Base-by-base conservation (phyloP, 176 grass and related monocot genomes). In the Eleusine coracana region DNA sequence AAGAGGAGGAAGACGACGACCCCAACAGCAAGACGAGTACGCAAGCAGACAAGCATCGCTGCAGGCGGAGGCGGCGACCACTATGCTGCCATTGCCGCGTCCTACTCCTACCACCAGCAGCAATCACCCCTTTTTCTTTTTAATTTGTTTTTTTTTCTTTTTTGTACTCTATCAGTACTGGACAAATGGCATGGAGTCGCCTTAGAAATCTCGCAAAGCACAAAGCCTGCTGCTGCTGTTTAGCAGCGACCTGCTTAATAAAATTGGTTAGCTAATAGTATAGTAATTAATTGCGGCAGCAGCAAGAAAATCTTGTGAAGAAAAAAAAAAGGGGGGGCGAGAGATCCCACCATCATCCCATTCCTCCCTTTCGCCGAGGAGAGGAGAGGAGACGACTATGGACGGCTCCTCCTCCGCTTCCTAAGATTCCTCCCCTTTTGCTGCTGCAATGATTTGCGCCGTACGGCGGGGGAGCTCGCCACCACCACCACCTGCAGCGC, bases 401-500 rank as follows among this genome's bases (percentile, higher is more conserved):
- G 27, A 9, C 20, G 29, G 28, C 25, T 10, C 10, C 63, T 70
- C 16, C 59, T 44, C 80, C 69, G 44, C 71, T 75, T 76, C 61
- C 60, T 84, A 76, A 84, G 82, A 84, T 84, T 84, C 82, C 48
- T 54, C 70, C 9, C 42, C 65, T 41, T 58, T 70, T 70, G 10
- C 36, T 59, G 3, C 36, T 59, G 3, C 20, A 51, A 78, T 85
- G 40, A 78, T 85, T 85, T 71, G 13, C 45, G 15, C 80, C 28
- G 5, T 67, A 50, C 62, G 34, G 36, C 18, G 34, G 52, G 21
- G 17, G 50, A 21, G 41, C 8, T 55, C 51, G 8, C 0, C 48
- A 12, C 34, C 61, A 66, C 0, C 48, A 12, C 34, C 61, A 66
- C 16, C 59, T 28, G 25, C 49, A 58, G 44, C 29, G 18, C 10